Evolutionary conservation across 1,284 basidiomycete genomes (phyloP), one percentile per base, ranked within the genome.

Genomic region (Moniliella sp.): DNA sequence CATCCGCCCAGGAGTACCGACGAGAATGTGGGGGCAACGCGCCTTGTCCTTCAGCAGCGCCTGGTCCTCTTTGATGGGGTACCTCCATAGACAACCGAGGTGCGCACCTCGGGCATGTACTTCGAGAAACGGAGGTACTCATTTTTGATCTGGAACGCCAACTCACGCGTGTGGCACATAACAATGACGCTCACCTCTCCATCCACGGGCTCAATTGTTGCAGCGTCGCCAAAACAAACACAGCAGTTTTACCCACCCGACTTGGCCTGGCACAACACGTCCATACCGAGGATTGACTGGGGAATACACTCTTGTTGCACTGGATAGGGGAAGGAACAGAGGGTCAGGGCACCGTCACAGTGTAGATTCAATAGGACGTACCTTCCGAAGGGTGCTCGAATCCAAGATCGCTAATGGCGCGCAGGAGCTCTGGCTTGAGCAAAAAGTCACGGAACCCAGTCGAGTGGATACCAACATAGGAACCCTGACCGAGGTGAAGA

Each of bases 241-340:
- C 91, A 28, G 91, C 91, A 14, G 91, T 99, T 69, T 99, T 99
- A 64, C 91, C 91, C 67, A 97, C 91, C 91, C 31, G 91, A 97
- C 67, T 97, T 99, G 50, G 91, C 91, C 68, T 99, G 91, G 65
- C 91, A 99, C 34, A 99, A 72, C 32, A 97, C 88, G 61, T 99
- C 91, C 80, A 94, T 97, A 45, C 91, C 88, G 33, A 99, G 73
- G 50, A 99, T 91, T 39, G 91, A 88, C 68, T 99, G 91, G 34
- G 91, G 91, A 50, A 99, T 97, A 64, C 91, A 97, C 69, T 99
- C 91, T 67, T 99, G 91, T 68, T 99, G 91, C 47, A 99, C 91
- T 94, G 59, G 21, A 16, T 17, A 15, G 28, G 26, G 12, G 18
- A 10, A n/a, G 18, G 32, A 33, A 19, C 25, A 14, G 5, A 16